Percentiles rank a stretch among this genome's conserved stretches.
These are phyloP conservation scores for Peronospora belbahrii DNA, from an alignment of 352 stramenopile genomes.

Conservation along the genomic window DNA sequence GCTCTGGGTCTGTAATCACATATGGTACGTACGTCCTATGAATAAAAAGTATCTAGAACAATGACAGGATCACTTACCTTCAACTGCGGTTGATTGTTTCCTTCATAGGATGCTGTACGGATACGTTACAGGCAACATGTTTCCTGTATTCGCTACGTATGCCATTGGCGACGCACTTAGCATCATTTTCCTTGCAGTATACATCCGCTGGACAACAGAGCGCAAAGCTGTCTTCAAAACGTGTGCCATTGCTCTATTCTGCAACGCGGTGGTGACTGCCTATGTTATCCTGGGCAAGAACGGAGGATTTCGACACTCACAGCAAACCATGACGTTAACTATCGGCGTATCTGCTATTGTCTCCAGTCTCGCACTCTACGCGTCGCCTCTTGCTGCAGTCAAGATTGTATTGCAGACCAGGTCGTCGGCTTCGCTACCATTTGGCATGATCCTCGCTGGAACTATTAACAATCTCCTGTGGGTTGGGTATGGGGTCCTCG, in stretches of 20 bases:
- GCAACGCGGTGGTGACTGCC: slow-evolving; percentile 34
- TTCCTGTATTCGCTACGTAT: slow-evolving; percentile 48
- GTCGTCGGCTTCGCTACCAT: slow-evolving; percentile 49
- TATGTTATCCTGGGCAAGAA: slow-evolving; percentile 42
- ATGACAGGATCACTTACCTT: too few species aligned
- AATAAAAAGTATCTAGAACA: too few species aligned
- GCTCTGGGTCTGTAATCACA: slow-evolving; percentile 64
- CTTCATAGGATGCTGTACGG: slow-evolving; percentile 52
- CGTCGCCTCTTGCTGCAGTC: slow-evolving; percentile 53
- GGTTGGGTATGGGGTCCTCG: slow-evolving; percentile 53
- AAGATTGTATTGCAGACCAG: slow-evolving; percentile 42
- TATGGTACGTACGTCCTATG: slow-evolving; percentile 35
- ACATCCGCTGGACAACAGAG: slow-evolving; percentile 35
- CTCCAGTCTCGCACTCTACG: slow-evolving; percentile 57
- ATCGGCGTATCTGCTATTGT: slow-evolving; percentile 40
- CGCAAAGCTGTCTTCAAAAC: slow-evolving; percentile 31
- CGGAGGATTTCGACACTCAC: slow-evolving; percentile 20
- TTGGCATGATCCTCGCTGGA: slow-evolving; percentile 53
- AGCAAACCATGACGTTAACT: slow-evolving; percentile 22
- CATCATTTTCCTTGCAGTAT: slow-evolving; percentile 40
- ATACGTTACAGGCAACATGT: slow-evolving; percentile 37
- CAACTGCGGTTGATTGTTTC: not conserved
- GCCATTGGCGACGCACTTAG: slow-evolving; percentile 40
- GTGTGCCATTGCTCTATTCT: slow-evolving; percentile 24
- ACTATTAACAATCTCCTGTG: slow-evolving; percentile 71